phyloP scores from a whole-genome alignment of 495 filamentous ascomycete genomes.

The Jackrogersella multiformis region DNA sequence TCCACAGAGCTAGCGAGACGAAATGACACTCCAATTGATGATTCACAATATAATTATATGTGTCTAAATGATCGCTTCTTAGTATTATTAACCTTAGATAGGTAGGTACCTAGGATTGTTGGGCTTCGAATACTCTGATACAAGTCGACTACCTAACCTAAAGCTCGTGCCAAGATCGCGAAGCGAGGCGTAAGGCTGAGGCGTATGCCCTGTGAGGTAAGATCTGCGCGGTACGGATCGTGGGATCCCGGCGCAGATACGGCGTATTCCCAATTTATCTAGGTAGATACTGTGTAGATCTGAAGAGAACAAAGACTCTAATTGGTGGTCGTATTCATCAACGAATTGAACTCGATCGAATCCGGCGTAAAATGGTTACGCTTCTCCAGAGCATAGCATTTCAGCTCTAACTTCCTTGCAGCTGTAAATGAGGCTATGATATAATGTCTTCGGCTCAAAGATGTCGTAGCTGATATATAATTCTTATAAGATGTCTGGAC shows the following conservation, averaged over 20 bases:
- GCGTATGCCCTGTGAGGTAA: neutral
- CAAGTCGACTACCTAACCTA: too few species aligned
- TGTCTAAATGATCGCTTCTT: too few species aligned
- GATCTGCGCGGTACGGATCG: slow-evolving; percentile 5
- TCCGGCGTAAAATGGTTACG: neutral
- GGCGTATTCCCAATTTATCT: slow-evolving; percentile 25
- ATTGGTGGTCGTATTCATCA: slow-evolving; percentile 18
- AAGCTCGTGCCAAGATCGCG: slow-evolving; percentile 21
- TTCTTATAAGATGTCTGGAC: neutral
- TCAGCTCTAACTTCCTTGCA: slow-evolving; percentile 1
- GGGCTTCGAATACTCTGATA: too few species aligned
- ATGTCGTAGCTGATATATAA: neutral
- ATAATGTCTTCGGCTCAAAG: neutral
- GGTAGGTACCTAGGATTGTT: too few species aligned
- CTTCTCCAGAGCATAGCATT: neutral
- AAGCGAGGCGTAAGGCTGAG: slow-evolving; percentile 20
- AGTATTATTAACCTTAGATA: too few species aligned
- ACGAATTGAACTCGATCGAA: neutral
- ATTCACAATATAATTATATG: neutral
- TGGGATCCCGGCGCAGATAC: slow-evolving; percentile 19
- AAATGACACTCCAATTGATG: neutral
- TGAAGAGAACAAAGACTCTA: neutral
- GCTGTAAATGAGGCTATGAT: slow-evolving; percentile 25
- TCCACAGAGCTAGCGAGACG: too few species aligned
- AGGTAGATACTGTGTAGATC: slow-evolving; percentile 1